Percentiles rank a stretch among this genome's conserved stretches.
Evolutionary conservation across 2,329 filamentous ascomycete species (phyloP).

Genomic region (Cordyceps farinosa): DNA sequence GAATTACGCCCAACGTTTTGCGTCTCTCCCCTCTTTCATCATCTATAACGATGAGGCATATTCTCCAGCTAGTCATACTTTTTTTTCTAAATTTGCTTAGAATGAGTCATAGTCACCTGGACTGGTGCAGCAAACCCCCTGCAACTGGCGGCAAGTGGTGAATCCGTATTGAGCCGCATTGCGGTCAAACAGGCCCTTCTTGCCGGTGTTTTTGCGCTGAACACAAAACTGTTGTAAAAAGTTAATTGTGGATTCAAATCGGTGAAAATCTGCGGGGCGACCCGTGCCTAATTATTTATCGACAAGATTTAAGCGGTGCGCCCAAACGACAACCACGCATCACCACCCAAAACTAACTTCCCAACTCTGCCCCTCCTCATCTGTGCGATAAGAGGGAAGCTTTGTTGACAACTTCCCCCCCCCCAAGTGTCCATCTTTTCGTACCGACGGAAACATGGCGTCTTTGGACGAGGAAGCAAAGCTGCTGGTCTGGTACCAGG

Average conservation of each 20-base stretch:
- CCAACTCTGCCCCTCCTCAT: too few relatives aligned
- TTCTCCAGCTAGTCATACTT: not conserved
- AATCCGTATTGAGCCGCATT: not conserved
- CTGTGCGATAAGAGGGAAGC: too few relatives aligned
- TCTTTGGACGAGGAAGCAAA: not conserved
- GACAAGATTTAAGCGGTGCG: too few relatives aligned
- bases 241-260: too few relatives aligned
- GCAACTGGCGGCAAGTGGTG: not conserved
- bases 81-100: not conserved
- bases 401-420: too few relatives aligned
- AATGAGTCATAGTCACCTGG: not conserved
- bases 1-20: not conserved
- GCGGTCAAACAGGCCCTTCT: too few relatives aligned
- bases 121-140: not conserved
- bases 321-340: too few relatives aligned
- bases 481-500: conserved; percentile 18
- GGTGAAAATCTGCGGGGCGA: too few relatives aligned
- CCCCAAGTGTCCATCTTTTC: not conserved
- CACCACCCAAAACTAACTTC: too few relatives aligned
- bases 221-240: too few relatives aligned
- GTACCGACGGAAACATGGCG: not conserved
- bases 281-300: too few relatives aligned
- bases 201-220: too few relatives aligned
- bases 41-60: not conserved
- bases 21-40: not conserved